phyloP scores from a whole-genome alignment of 495 filamentous ascomycete species.

The Penicillium dipodomyicola region DNA sequence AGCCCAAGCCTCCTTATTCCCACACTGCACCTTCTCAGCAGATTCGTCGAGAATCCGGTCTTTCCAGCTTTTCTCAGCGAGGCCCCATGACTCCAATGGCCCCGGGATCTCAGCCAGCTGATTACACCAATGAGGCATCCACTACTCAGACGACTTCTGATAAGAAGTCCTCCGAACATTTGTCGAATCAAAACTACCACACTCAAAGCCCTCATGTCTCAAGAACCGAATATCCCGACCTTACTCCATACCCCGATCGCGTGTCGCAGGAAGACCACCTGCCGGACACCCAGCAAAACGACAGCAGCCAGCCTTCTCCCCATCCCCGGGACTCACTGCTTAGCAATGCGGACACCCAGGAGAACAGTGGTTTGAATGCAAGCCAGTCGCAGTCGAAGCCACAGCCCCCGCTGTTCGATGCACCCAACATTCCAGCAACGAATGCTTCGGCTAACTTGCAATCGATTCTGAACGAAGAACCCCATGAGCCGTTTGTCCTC shows the following conservation, averaged over 20 bases:
- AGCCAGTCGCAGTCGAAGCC: slow-evolving; percentile 43
- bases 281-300: slow-evolving; percentile 45
- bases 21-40: slow-evolving; percentile 54
- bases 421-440: slow-evolving; percentile 28
- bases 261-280: slow-evolving; percentile 46
- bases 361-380: slow-evolving; percentile 32
- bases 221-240: slow-evolving; percentile 35
- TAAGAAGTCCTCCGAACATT: slow-evolving; percentile 61
- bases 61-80: slow-evolving; percentile 61
- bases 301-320: slow-evolving; percentile 42
- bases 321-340: slow-evolving; percentile 22
- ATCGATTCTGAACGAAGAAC: slow-evolving; percentile 45
- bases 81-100: slow-evolving; percentile 73
- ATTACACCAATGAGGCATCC: slow-evolving; percentile 81
- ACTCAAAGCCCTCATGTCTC: slow-evolving; percentile 53
- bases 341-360: slow-evolving; percentile 25
- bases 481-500: slow-evolving; percentile 48
- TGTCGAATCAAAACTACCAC: slow-evolving; percentile 49
- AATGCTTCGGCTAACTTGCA: slow-evolving; percentile 38
- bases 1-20: slow-evolving; percentile 48
- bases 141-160: slow-evolving; percentile 76
- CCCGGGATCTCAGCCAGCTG: slow-evolving; percentile 69
- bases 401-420: slow-evolving; percentile 50
- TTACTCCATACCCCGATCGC: slow-evolving; percentile 21
- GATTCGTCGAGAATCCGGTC: slow-evolving; percentile 47